Evolutionary conservation across 2,329 filamentous ascomycete species (phyloP).

Genomic region (Emericellopsis cladophorae): DNA sequence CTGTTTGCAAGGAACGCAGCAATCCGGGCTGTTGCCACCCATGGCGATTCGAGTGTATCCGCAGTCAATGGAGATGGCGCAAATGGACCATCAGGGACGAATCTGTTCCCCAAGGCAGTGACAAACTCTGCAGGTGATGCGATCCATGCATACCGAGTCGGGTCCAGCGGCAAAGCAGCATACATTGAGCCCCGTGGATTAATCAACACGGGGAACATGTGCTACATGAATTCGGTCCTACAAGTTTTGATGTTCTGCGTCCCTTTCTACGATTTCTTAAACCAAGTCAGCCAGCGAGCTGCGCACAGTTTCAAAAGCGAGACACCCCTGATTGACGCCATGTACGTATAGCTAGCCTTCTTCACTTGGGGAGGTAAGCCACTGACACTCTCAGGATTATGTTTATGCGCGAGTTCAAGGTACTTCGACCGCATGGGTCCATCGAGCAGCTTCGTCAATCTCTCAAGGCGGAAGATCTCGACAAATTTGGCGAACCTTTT

Average conservation of each 20-base stretch:
- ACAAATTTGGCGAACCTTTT: conserved; percentile 83
- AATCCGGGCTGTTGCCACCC: conserved; percentile 6
- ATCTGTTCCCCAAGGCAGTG: conserved; percentile 30
- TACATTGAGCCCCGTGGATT: conserved; percentile 89
- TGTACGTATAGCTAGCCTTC: conserved; percentile 42
- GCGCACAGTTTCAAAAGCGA: conserved; percentile 90
- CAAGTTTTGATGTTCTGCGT: conserved; percentile 90
- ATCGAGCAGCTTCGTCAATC: conserved; percentile 60
- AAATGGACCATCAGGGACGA: conserved; percentile 3
- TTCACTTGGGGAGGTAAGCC: neutral
- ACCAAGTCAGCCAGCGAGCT: conserved; percentile 72
- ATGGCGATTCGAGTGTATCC: conserved; percentile 12
- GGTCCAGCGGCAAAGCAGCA: conserved; percentile 51
- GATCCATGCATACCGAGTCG: conserved; percentile 59
- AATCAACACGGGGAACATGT: conserved; percentile 97
- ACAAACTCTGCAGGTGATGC: conserved; percentile 61
- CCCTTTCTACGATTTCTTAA: conserved; percentile 89
- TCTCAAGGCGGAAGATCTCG: conserved; percentile 72
- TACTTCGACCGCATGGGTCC: conserved; percentile 67
- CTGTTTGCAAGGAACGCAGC: conserved; percentile 20
- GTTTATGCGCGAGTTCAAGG: conserved; percentile 86
- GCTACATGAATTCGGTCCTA: conserved; percentile 99
- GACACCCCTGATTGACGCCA: conserved; percentile 84
- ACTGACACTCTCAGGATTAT: conserved; percentile 53
- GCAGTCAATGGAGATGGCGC: conserved; percentile 12